Percentiles rank a stretch among this genome's conserved stretches.
Conservation (phyloP, 2,329 filamentous ascomycete genomes). For the Clonostachys chloroleuca region DNA sequence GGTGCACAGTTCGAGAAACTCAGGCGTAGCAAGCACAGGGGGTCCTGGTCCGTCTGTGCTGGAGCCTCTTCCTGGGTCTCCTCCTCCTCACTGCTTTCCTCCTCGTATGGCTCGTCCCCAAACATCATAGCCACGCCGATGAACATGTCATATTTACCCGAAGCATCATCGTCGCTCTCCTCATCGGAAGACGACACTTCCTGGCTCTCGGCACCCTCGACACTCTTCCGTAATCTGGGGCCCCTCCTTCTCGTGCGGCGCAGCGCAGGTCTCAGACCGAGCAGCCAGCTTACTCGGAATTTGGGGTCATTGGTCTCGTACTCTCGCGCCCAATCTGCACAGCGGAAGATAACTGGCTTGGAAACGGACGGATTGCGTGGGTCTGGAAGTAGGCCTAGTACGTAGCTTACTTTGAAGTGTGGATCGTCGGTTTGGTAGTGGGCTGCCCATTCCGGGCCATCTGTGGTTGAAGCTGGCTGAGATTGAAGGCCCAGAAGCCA, state of each 20-base stretch:
- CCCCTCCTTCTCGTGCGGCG: constrained; percentile 6
- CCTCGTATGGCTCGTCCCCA: constrained; percentile 5
- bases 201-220: background rate
- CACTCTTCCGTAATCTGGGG: constrained; percentile 4
- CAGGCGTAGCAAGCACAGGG: constrained; percentile 14
- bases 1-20: constrained; percentile 16
- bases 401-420: constrained; percentile 2
- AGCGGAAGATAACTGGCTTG: constrained; percentile 4
- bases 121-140: background rate
- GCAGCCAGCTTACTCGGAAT: constrained; percentile 3
- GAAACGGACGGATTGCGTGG: constrained; percentile 6
- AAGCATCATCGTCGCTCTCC: background rate
- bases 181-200: background rate
- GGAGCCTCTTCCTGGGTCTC: background rate
- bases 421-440: constrained; percentile 1
- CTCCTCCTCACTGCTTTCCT: constrained; percentile 5
- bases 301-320: background rate
- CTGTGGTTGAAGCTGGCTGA: background rate
- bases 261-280: constrained; percentile 4
- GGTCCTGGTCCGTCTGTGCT: background rate
- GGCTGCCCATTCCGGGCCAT: background rate
- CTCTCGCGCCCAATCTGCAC: background rate
- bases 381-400: constrained; percentile 1
- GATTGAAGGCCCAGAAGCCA: constrained; percentile 15
- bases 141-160: background rate